phyloP scores from a whole-genome alignment of 768 basidiomycete species.

The Russula griseocarnosa region DNA sequence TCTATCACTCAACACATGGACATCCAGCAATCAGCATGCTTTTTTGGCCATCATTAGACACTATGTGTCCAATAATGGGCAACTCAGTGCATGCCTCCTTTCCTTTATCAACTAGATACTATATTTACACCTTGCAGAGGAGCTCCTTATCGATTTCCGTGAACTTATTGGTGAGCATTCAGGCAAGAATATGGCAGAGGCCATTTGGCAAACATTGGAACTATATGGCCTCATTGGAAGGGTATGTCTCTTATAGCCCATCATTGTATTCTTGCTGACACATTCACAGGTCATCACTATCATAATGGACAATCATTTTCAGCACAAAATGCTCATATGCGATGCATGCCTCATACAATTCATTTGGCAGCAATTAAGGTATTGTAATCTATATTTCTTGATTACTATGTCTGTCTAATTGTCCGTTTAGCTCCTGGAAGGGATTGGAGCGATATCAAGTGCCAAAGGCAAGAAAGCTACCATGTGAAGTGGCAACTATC shows the following conservation, averaged over 20 bases:
- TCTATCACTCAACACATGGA: not conserved
- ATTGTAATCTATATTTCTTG: not conserved
- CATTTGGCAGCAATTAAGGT: not conserved
- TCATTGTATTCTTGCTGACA: not conserved
- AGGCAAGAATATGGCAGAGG: not conserved
- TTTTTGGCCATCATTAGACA: slow-evolving; percentile 8
- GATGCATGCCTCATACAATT: not conserved
- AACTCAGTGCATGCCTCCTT: not conserved
- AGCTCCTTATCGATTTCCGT: not conserved
- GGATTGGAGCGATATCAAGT: too few relatives aligned
- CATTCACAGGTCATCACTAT: not conserved
- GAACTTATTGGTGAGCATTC: not conserved
- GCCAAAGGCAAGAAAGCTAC: not conserved
- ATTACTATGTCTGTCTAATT: too few relatives aligned
- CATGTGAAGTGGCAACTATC: not conserved
- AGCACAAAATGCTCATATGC: not conserved
- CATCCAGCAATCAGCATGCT: not conserved
- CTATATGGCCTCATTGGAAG: not conserved
- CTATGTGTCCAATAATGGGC: not conserved
- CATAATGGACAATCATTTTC: not conserved
- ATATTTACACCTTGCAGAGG: not conserved
- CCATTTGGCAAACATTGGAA: not conserved
- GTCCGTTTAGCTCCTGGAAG: too few relatives aligned
- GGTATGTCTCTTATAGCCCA: not conserved
- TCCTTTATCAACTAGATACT: not conserved